A percentile compares a stretch with the other conserved stretches of the same genome.
Evolutionary conservation across 495 filamentous ascomycete genomes (phyloP).

Genomic region (Podospora australis): DNA sequence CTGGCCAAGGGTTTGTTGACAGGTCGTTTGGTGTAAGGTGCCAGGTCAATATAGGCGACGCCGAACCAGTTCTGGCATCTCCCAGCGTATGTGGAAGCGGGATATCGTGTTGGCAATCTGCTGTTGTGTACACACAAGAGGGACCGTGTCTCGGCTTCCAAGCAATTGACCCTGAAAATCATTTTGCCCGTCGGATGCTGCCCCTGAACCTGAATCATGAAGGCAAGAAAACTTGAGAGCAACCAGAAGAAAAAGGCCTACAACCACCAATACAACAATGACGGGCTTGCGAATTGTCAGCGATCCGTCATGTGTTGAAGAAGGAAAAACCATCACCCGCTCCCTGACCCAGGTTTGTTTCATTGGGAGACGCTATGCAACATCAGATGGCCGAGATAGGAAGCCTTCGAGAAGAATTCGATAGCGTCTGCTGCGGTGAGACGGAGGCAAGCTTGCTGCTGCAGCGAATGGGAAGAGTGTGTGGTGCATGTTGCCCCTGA

Average conservation of each 20-base stretch:
- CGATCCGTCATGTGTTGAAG: no score
- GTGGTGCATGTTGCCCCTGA: conserved; percentile 9
- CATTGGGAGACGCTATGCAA: conserved; percentile 5
- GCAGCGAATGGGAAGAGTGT: conserved; percentile 9
- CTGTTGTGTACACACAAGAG: neutral
- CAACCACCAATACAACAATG: no score
- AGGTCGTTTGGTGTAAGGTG: neutral
- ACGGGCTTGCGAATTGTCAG: neutral
- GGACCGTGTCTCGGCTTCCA: no score
- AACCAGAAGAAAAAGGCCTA: no score
- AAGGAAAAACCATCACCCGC: no score
- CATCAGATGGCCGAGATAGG: conserved; percentile 1
- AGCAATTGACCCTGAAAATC: neutral
- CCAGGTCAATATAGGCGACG: no score
- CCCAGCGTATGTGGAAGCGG: neutral
- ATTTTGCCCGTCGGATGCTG: neutral
- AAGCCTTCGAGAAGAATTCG: conserved; percentile 16
- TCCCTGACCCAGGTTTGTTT: neutral
- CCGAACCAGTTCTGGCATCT: no score
- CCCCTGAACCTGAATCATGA: neutral
- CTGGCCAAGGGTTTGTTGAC: neutral
- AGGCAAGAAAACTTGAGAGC: no score
- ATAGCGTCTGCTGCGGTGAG: neutral
- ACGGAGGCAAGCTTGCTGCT: neutral
- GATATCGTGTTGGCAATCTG: neutral